Evolutionary conservation across 2,329 filamentous ascomycete species (phyloP).

Genomic region (Claviceps capensis): DNA sequence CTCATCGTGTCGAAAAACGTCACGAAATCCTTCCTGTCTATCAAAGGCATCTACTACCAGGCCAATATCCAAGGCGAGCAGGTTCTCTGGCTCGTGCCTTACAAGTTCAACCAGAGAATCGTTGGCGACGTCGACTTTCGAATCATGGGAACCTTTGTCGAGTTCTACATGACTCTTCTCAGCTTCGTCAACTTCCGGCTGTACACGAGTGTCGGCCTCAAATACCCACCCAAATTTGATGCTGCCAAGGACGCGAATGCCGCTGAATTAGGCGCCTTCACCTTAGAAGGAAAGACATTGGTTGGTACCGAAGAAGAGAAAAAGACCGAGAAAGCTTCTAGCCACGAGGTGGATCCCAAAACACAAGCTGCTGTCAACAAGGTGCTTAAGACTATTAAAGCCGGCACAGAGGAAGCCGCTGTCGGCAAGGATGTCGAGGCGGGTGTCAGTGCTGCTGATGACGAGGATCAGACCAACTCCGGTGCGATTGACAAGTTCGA

Average conservation of each 20-base stretch:
- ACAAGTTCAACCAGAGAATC: conserved; percentile 92
- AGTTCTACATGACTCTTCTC: conserved; percentile 94
- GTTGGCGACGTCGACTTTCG: conserved; percentile 93
- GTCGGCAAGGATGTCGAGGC: conserved; percentile 20
- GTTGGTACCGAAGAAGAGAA: conserved; percentile 39
- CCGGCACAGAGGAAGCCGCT: conserved; percentile 31
- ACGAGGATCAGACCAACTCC: conserved; percentile 17
- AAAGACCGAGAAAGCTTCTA: conserved; percentile 29
- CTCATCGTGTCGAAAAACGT: conserved; percentile 83
- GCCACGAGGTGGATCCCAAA: conserved; percentile 44
- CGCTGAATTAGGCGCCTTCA: conserved; percentile 82
- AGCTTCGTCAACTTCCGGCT: conserved; percentile 93
- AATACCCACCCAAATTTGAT: conserved; percentile 94
- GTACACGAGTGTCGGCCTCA: conserved; percentile 80
- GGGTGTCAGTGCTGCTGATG: conserved; percentile 25
- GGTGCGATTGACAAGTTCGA: conserved; percentile 84
- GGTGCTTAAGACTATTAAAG: conserved; percentile 53
- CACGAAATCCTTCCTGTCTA: conserved; percentile 91
- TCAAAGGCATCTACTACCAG: conserved; percentile 99
- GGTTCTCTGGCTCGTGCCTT: conserved; percentile 91
- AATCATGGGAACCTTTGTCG: conserved; percentile 98
- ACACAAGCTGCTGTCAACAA: conserved; percentile 56
- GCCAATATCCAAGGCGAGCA: conserved; percentile 95
- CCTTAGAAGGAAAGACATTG: conserved; percentile 61
- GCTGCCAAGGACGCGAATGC: conserved; percentile 73